Evolutionary conservation across 345 rosid genomes (phyloP).

Genomic region (Barbarea vulgaris): DNA sequence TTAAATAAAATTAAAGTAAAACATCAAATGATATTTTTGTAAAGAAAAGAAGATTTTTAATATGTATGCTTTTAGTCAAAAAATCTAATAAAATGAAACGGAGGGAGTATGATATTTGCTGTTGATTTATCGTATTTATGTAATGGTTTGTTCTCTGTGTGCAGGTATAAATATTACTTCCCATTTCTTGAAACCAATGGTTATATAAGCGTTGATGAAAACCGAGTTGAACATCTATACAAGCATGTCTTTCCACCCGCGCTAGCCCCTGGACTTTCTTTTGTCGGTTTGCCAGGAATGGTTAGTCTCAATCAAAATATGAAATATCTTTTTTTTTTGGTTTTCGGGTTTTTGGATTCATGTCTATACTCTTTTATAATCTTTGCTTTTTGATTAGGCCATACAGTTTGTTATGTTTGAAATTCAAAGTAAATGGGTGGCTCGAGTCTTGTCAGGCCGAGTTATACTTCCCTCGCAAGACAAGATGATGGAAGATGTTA

Average conservation of each 20-base stretch:
- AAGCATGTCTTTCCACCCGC: not conserved
- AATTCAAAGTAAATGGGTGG: constrained; percentile 1
- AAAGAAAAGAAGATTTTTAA: too few species aligned
- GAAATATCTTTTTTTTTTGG: too few species aligned
- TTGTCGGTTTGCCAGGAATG: not conserved
- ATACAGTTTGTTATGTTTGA: not conserved
- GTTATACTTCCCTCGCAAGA: constrained; percentile 22
- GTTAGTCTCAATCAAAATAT: not conserved
- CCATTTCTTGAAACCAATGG: not conserved
- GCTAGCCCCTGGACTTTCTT: not conserved
- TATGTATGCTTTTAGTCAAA: too few species aligned
- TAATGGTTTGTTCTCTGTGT: not conserved
- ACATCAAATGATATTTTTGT: too few species aligned
- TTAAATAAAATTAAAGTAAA: too few species aligned
- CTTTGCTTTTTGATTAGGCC: not conserved
- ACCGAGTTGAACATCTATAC: not conserved
- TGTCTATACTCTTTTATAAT: not conserved
- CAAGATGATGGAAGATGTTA: constrained; percentile 44
- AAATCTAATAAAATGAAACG: too few species aligned
- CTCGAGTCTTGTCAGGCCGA: constrained; percentile 27
- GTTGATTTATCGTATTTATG: not conserved
- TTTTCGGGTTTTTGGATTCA: not conserved
- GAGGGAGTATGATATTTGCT: too few species aligned
- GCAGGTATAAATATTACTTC: constrained; percentile 19
- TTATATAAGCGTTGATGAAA: not conserved